Evolutionary conservation across 2,329 filamentous ascomycete genomes (phyloP).

Genomic region (Ophiognomonia clavigignenti-juglandacearum): DNA sequence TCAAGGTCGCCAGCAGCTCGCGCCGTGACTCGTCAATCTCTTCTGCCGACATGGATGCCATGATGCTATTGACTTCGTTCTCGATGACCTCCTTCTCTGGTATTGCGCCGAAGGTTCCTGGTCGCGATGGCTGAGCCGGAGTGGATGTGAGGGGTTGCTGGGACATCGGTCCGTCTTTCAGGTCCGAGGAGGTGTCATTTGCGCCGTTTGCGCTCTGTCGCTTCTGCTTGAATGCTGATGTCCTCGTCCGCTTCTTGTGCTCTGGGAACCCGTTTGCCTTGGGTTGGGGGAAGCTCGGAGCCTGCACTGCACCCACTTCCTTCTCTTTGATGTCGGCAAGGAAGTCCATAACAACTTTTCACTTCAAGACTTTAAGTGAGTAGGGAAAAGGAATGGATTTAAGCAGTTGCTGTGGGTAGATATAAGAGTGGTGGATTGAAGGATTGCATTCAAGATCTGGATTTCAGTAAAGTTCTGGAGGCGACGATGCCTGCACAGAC

Average conservation of each 20-base stretch:
- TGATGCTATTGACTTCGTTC: conserved; percentile 68
- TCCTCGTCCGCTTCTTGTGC: conserved; percentile 69
- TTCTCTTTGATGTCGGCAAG: conserved; percentile 79
- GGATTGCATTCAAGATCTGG: too few species aligned
- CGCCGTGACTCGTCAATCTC: conserved; percentile 78
- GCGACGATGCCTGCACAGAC: neutral
- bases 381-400: too few species aligned
- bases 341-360: conserved; percentile 25
- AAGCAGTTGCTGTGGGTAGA: too few species aligned
- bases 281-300: conserved; percentile 58
- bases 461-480: too few species aligned
- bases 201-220: conserved; percentile 30
- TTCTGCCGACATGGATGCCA: conserved; percentile 72
- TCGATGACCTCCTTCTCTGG: conserved; percentile 71
- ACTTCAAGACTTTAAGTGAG: too few species aligned
- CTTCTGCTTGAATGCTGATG: conserved; percentile 77
- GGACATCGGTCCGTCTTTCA: conserved; percentile 4
- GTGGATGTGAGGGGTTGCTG: conserved; percentile 19
- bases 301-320: conserved; percentile 50
- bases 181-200: neutral
- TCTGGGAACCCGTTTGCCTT: conserved; percentile 77
- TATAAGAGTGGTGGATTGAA: too few species aligned
- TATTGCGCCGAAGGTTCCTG: conserved; percentile 29
- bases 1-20: conserved; percentile 75
- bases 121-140: conserved; percentile 6